phyloP scores from a whole-genome alignment of 208 protist species.

The Crithidia acanthocephali region DNA sequence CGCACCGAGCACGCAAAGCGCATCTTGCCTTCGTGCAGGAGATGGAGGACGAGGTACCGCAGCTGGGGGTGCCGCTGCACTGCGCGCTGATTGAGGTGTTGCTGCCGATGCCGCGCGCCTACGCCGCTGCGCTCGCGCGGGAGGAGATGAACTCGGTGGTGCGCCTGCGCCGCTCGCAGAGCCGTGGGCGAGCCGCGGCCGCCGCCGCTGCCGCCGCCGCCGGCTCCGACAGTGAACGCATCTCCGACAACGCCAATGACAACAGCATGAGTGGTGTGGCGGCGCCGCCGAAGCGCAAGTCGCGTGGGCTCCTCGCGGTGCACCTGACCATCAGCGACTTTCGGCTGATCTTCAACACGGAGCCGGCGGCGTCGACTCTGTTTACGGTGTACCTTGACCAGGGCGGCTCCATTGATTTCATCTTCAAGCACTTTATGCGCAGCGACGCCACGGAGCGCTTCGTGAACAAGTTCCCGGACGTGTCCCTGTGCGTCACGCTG shows the following conservation, averaged over 20 bases:
- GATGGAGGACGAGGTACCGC: constrained; percentile 45
- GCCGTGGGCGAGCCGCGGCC: background rate
- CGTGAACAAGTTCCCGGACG: constrained; percentile 35
- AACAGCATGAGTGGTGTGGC: background rate
- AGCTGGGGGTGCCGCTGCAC: constrained; percentile 37
- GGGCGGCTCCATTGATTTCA: constrained; percentile 54
- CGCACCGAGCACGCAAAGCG: constrained; percentile 26
- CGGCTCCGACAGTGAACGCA: background rate
- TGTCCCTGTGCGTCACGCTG: constrained; percentile 53
- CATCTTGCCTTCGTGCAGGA: constrained; percentile 43
- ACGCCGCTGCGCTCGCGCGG: constrained; percentile 37
- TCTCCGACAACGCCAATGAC: background rate
- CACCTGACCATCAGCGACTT: constrained; percentile 71
- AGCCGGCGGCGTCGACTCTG: constrained; percentile 64
- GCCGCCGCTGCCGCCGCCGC: background rate
- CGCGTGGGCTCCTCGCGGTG: constrained; percentile 39
- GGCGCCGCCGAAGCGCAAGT: constrained; percentile 6
- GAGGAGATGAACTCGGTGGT: constrained; percentile 35
- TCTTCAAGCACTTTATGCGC: constrained; percentile 44
- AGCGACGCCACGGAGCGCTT: constrained; percentile 12
- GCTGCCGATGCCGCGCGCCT: constrained; percentile 72
- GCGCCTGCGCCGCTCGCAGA: constrained; percentile 22
- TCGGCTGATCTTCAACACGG: constrained; percentile 67
- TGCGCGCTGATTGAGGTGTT: constrained; percentile 65
- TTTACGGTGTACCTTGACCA: constrained; percentile 77